Conservation (phyloP, 192 early-diverging fungal species). For the Coemansia reversa region DNA sequence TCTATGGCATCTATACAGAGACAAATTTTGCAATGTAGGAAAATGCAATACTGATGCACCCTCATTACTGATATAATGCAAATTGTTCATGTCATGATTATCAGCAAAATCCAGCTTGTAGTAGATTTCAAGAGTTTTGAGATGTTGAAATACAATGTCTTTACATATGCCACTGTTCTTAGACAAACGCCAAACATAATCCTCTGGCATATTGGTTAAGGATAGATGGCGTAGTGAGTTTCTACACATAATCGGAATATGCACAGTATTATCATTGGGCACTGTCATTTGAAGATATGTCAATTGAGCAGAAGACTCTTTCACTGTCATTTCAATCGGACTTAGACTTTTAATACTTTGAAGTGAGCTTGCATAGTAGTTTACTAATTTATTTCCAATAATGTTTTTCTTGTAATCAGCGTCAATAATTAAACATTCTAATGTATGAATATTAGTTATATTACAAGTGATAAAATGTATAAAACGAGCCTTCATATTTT, state of each 20-base stretch:
- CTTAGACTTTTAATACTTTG: slow-evolving; percentile 6
- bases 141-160: slow-evolving; percentile 1
- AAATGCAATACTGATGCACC: not conserved
- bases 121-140: slow-evolving; percentile 9
- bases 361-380: slow-evolving; percentile 5
- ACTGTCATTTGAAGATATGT: slow-evolving; percentile 11
- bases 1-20: slow-evolving; percentile 9
- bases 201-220: slow-evolving; percentile 8
- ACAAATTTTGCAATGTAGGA: slow-evolving; percentile 2
- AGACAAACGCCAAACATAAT: slow-evolving; percentile 7
- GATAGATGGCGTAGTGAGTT: slow-evolving; percentile 8
- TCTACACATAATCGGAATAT: slow-evolving; percentile 1
- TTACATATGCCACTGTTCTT: too few species aligned
- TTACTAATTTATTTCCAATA: slow-evolving; percentile 4
- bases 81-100: too few species aligned
- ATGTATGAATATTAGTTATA: slow-evolving; percentile 1
- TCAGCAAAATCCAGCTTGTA: not conserved
- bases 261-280: not conserved
- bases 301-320: not conserved
- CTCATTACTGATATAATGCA: not conserved
- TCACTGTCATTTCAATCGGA: not conserved
- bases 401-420: not conserved
- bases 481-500: not conserved
- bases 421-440: slow-evolving; percentile 10
- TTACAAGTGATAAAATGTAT: not conserved